Base-by-base conservation (phyloP, 495 filamentous ascomycete genomes). In the Parachaetomium inaequale region DNA sequence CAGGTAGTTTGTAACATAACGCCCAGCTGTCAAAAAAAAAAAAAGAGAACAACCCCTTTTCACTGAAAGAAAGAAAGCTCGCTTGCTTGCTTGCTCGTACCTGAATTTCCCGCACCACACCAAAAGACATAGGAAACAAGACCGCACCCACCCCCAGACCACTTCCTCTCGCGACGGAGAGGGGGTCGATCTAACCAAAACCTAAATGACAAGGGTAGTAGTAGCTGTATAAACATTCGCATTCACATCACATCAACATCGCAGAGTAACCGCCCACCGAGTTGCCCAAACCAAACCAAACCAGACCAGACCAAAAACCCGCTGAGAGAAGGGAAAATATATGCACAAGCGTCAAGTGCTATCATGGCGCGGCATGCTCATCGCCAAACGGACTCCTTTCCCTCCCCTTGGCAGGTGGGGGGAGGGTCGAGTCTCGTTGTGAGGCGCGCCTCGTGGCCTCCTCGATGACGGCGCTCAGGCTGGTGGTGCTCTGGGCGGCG, bases 381-480 rank as follows among this genome's bases (percentile, higher is more conserved):
- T 85, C 82, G 12, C 81, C 78, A 67, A 85, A 85, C 10, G 82
- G 82, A 59, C 80, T 83, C 46, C 68, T 70, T 28, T 78, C 73
- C 54, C 77, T 72, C 51, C 68, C 69, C 63, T 66, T 67, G 15
- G 62, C n/a, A n/a, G n/a, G n/a, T n/a, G n/a, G 59, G 6, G 72
- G 68, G 17, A 66, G 38, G 14, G 50, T 66, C n/a, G 71, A 69
- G 26, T 70, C 66, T 43, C 70, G 63, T 50, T 75, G 73, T 23
- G 77, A 74, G 6, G 73, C 71, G 53, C 75, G 71, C 62, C 76
- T 74, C 42, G 76, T 73, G 7, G 81, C 74, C 64, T 84, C 79
- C 64, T 82, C 79, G 21, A 80, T 79, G 26, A 84, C 81, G 31
- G 77, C 80, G 59, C 81, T 81, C n/a, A 85, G 68, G 42, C 73